A percentile compares a stretch with the other conserved stretches of the same genome.
phyloP scores from a whole-genome alignment of 1,139 yeast species.

The Blastobotrys proliferans region DNA sequence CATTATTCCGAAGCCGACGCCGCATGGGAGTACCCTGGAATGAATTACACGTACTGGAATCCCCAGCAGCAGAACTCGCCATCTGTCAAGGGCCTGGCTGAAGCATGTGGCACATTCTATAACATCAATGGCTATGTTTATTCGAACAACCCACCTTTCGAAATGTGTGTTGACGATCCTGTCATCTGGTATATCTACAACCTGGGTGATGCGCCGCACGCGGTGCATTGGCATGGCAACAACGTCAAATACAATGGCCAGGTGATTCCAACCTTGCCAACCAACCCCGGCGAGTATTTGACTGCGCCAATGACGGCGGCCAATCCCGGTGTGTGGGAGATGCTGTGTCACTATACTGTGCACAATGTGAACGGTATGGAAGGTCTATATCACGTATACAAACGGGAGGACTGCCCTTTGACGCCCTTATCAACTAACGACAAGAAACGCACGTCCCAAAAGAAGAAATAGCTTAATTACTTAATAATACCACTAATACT shows the following conservation, averaged over 20 bases:
- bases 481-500: no score
- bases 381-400: conserved; percentile 6
- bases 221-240: conserved; percentile 12
- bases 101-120: conserved; percentile 9
- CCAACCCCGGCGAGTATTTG: conserved; percentile 7
- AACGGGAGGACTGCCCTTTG: conserved; percentile 5
- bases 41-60: conserved; percentile 11
- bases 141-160: conserved; percentile 9
- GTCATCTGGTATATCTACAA: conserved; percentile 12
- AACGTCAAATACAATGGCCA: conserved; percentile 2
- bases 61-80: conserved; percentile 10
- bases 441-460: no score
- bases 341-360: conserved; percentile 10
- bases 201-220: conserved; percentile 11
- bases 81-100: neutral
- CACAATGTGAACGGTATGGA: conserved; percentile 10
- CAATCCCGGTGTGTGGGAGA: conserved; percentile 11
- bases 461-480: no score
- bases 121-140: conserved; percentile 8
- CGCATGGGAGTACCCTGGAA: conserved; percentile 7
- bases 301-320: conserved; percentile 4
- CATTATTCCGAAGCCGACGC: neutral
- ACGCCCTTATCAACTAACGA: conserved; percentile 8
- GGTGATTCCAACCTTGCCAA: conserved; percentile 6
- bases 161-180: conserved; percentile 11